Evolutionary conservation across 1,139 yeast species (phyloP), one percentile per base, ranked within the genome.

Genomic region (Saccharomyces hybrid): DNA sequence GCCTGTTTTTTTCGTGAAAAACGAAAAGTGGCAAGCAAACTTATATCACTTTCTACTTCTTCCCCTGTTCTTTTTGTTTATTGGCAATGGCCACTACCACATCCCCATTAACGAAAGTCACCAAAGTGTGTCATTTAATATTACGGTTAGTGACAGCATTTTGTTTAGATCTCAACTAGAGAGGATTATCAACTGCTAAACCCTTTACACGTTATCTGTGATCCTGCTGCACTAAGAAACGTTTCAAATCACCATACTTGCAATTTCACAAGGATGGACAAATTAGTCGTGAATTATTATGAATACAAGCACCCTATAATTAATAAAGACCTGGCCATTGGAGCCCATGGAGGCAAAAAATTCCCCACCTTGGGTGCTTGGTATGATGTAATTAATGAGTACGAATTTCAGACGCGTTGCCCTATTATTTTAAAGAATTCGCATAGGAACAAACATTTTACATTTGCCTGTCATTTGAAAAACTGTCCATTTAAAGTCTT

Each of bases 361-460:
- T 68, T 68, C 49, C 58, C 63, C 1, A 66, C 66, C 49, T 54
- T 68, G 48, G 67, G 65, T 31, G 62, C 64, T 16, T 68, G 71
- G 70, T 67, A 68, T 52, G 62, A 65, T 50, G 71, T 65, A 32
- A 65, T 68, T 38, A 67, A 67, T 51, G 71, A 68, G 51, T 68
- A 68, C 49, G 72, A 68, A 56, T 68, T 65, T 51, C 70, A 67
- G 54, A 65, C 71, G 11, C 52, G 71, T 23, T 67, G 70, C 48
- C 72, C 72, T 2, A 66, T 68, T 29, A 68, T 68, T 27, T 53
- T 68, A 59, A 68, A 68, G 56, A 68, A 68, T 53, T 68, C 71
- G 9, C 72, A 68, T 51, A 61, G 66, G 47, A 66, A 65, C 55
- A 68, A 65, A 54, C 71, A 68, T 57, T 68, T 66, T 57, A 68